A percentile compares a stretch with the other conserved stretches of the same genome.
Conservation (phyloP, 2,329 filamentous ascomycete species). For the Neofusicoccum laricinum region DNA sequence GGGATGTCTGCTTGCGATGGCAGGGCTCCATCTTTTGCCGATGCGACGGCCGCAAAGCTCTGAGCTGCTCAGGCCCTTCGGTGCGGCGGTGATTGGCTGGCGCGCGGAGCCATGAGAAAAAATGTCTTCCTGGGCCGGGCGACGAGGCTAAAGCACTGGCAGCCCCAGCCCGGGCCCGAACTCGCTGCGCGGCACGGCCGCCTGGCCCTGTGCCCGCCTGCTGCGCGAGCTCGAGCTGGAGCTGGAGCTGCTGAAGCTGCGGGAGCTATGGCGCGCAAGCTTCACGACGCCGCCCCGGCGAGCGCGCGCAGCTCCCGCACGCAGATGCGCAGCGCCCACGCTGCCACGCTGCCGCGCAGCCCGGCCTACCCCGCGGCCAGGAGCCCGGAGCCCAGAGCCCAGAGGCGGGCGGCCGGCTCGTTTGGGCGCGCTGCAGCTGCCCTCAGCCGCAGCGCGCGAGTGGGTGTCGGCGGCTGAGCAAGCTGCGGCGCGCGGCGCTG, state of each 20-base stretch:
- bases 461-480: neutral
- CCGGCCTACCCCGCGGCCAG: neutral
- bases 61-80: slow-evolving; percentile 3
- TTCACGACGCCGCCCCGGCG: neutral
- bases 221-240: neutral
- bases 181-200: neutral
- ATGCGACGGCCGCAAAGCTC: slow-evolving; percentile 11
- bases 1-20: slow-evolving; percentile 12
- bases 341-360: neutral
- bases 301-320: too few species aligned
- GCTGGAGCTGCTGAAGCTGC: slow-evolving; percentile 5
- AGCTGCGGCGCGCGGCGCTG: neutral
- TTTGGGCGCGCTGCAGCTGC: neutral
- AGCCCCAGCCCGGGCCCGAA: neutral
- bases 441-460: neutral
- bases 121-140: neutral
- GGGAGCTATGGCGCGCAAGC: slow-evolving; percentile 10
- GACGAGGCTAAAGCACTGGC: neutral
- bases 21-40: slow-evolving; percentile 12
- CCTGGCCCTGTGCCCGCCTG: neutral
- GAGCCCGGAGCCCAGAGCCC: too few species aligned
- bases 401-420: neutral
- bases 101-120: slow-evolving; percentile 4
- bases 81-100: slow-evolving; percentile 14
- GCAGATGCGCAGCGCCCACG: neutral